Conservation (phyloP, 139 green algal species). For the Micractinium sp. region DNA sequence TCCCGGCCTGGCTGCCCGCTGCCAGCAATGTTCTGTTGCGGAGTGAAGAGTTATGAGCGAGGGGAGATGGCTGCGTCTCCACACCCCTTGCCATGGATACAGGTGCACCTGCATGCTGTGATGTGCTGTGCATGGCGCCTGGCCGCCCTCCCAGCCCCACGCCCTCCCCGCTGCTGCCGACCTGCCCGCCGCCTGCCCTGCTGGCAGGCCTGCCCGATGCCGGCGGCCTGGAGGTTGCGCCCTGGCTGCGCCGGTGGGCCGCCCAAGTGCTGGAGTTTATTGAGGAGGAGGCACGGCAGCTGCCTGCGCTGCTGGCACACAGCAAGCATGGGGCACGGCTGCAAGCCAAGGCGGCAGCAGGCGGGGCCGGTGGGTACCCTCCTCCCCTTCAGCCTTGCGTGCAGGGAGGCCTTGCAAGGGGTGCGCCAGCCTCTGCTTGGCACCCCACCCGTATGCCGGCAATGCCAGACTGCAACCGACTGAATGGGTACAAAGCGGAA, state of each 20-base stretch:
- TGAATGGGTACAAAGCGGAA: too few relatives aligned
- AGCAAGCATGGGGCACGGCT: background rate
- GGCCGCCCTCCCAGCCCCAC: too few relatives aligned
- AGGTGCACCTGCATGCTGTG: background rate
- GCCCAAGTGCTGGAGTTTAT: conserved; percentile 67
- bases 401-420: too few relatives aligned
- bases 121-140: background rate
- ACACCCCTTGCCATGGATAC: background rate
- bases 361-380: background rate
- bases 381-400: too few relatives aligned
- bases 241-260: conserved; percentile 85
- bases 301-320: conserved; percentile 58
- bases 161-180: background rate
- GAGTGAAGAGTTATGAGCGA: too few relatives aligned
- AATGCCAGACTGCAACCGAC: too few relatives aligned
- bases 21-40: background rate
- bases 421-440: too few relatives aligned
- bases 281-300: conserved; percentile 60
- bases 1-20: too few relatives aligned
- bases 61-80: background rate
- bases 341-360: background rate
- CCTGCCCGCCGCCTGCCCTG: background rate
- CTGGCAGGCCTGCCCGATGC: conserved; percentile 7
- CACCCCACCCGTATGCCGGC: too few relatives aligned
- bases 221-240: conserved; percentile 49